A percentile compares a stretch with the other conserved stretches of the same genome.
Evolutionary conservation across 2,329 filamentous ascomycete species (phyloP).

Genomic region (Lomentospora prolificans): DNA sequence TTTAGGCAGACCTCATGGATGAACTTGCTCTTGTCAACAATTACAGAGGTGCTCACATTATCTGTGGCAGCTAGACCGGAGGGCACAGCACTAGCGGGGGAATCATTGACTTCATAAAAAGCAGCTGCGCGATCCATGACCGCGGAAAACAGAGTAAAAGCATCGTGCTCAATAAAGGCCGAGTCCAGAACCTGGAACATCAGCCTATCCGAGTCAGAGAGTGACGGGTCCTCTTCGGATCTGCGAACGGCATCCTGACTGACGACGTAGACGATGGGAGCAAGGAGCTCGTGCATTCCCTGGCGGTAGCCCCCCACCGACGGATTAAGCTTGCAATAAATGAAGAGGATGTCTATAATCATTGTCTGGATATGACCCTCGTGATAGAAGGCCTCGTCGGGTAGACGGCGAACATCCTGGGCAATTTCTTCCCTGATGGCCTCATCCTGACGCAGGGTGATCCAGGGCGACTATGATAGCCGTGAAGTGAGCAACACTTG

Average conservation of each 20-base stretch:
- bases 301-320: conserved; percentile 85
- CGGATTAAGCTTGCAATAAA: conserved; percentile 89
- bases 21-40: conserved; percentile 74
- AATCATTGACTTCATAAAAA: conserved; percentile 67
- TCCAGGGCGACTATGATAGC: conserved; percentile 71
- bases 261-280: conserved; percentile 77
- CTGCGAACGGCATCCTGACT: conserved; percentile 68
- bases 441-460: conserved; percentile 77
- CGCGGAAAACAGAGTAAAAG: conserved; percentile 73
- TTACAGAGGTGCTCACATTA: conserved; percentile 43
- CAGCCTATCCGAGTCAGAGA: conserved; percentile 26
- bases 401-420: conserved; percentile 89
- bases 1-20: conserved; percentile 78
- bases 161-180: conserved; percentile 76
- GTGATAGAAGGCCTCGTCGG: conserved; percentile 85
- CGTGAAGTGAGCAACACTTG: background rate
- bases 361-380: conserved; percentile 67
- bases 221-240: conserved; percentile 20
- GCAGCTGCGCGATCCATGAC: conserved; percentile 80
- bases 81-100: background rate
- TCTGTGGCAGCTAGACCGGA: conserved; percentile 2
- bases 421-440: conserved; percentile 76
- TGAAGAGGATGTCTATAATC: conserved; percentile 81
- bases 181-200: conserved; percentile 62
- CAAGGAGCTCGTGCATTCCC: conserved; percentile 94